Conservation (phyloP, 1,139 yeast genomes). For the Kodamaea sp. region DNA sequence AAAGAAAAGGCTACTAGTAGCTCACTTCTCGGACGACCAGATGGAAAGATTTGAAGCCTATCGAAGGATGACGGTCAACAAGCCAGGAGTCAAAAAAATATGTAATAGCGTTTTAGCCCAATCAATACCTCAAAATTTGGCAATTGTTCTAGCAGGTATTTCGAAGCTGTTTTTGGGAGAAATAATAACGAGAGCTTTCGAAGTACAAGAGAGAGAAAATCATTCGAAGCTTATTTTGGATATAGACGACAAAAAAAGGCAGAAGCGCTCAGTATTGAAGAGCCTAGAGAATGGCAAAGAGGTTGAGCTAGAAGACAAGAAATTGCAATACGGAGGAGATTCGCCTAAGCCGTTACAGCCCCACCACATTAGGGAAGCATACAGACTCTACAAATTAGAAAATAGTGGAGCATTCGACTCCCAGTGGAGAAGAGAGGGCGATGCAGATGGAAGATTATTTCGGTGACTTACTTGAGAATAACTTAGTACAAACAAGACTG, state of each 20-base stretch:
- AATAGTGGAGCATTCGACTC: slow-evolving; percentile 64
- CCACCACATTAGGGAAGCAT: slow-evolving; percentile 85
- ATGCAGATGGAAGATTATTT: slow-evolving; percentile 67
- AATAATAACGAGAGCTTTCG: slow-evolving; percentile 77
- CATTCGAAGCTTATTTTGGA: slow-evolving; percentile 43
- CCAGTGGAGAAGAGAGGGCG: slow-evolving; percentile 74
- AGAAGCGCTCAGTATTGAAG: slow-evolving; percentile 29
- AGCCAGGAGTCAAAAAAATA: slow-evolving; percentile 76
- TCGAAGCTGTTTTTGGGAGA: slow-evolving; percentile 90
- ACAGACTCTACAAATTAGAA: slow-evolving; percentile 72
- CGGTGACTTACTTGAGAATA: too few species aligned
- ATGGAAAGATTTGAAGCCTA: slow-evolving; percentile 87
- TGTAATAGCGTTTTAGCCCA: slow-evolving; percentile 82
- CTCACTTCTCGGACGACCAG: slow-evolving; percentile 78
- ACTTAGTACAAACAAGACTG: too few species aligned
- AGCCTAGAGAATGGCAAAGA: slow-evolving; percentile 33
- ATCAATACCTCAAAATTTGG: slow-evolving; percentile 78
- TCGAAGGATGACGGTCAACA: slow-evolving; percentile 79
- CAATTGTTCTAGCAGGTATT: slow-evolving; percentile 81
- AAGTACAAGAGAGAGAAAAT: slow-evolving; percentile 57
- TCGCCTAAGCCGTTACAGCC: slow-evolving; percentile 68
- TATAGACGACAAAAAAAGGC: slow-evolving; percentile 38
- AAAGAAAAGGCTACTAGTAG: slow-evolving; percentile 63
- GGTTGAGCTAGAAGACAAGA: slow-evolving; percentile 30
- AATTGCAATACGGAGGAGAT: slow-evolving; percentile 43